Base-by-base conservation (phyloP, 306 rosid species). In the Medicago ruthenica region DNA sequence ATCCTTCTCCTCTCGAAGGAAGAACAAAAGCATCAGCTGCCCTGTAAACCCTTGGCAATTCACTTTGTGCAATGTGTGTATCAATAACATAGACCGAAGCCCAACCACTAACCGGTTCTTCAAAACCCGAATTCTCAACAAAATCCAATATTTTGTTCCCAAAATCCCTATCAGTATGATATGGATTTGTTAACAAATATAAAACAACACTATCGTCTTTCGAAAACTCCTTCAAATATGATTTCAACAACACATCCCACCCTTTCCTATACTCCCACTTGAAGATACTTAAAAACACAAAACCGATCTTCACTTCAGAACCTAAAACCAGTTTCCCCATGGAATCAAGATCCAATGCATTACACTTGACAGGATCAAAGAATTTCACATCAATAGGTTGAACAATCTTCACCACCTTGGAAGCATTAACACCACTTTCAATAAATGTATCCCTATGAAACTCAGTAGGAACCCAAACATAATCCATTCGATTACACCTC, bases 251-350 rank as follows among this genome's bases (percentile, higher is more conserved):
- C 70, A 90, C 83, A 85, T 93, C 98, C 96, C 96, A 93, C 24
- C 98, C 98, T 86, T 93, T 93, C 84, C 98, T 90, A 70, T 81
- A 85, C 76, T 93, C 98, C 98, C 96, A 93, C 80, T 90, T 90
- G 66, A 93, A 93, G 50, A 93, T 76, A 69, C 98, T 93, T 53
- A 93, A 50, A 66, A 93, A 89, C 57, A 87, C 87, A 76, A 89
- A 92, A 40, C 51, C 17, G 67, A 74, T 71, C 13, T 55, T 73
- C 64, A 37, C 64, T 14, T 24, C 72, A 22, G 50, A 64, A 47
- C 98, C 95, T 22, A 86, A 62, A 57, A 89, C 86, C 50, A 81
- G 62, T 48, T 80, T 78, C 73, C 83, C 85, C 10, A 71, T 61
- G 22, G 88, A 85, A 65, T 39, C 81, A 83, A 90, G 88, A 75